phyloP scores from a whole-genome alignment of 1,284 basidiomycete genomes.

The Xanthoconium separans region DNA sequence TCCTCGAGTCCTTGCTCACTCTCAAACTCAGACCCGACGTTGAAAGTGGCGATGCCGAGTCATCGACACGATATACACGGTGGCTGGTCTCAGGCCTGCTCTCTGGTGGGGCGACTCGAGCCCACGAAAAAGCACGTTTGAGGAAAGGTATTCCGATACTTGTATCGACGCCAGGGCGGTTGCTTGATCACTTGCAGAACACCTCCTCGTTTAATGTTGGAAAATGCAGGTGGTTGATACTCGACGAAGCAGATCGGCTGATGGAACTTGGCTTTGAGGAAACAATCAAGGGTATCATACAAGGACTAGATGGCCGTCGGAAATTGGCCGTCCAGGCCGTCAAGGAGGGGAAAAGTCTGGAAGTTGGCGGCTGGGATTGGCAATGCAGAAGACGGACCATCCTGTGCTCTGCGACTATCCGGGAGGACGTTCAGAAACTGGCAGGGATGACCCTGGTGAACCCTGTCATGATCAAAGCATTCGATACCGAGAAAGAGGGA shows the following conservation, averaged over 20 bases:
- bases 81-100: conserved; percentile 95
- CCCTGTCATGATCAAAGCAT: conserved; percentile 74
- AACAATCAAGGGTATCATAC: conserved; percentile 86
- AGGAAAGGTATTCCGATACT: conserved; percentile 77
- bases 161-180: conserved; percentile 94
- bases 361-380: conserved; percentile 89
- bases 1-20: conserved; percentile 84
- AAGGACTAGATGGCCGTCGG: conserved; percentile 78
- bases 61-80: conserved; percentile 65
- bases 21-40: conserved; percentile 70
- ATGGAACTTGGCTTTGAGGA: conserved; percentile 98
- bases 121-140: conserved; percentile 66
- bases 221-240: conserved; percentile 93
- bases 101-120: conserved; percentile 75
- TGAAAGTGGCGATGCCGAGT: conserved; percentile 50
- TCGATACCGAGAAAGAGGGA: conserved; percentile 43
- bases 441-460: conserved; percentile 79
- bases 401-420: conserved; percentile 95
- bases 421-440: conserved; percentile 92
- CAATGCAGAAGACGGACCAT: conserved; percentile 73
- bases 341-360: conserved; percentile 65
- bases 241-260: conserved; percentile 96
- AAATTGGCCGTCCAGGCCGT: conserved; percentile 74
- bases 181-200: conserved; percentile 93
- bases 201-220: conserved; percentile 90